Percentiles rank a stretch among this genome's conserved stretches.
Conservation (phyloP, 1,139 yeast genomes). For the Geotrichum cucujoidarum region DNA sequence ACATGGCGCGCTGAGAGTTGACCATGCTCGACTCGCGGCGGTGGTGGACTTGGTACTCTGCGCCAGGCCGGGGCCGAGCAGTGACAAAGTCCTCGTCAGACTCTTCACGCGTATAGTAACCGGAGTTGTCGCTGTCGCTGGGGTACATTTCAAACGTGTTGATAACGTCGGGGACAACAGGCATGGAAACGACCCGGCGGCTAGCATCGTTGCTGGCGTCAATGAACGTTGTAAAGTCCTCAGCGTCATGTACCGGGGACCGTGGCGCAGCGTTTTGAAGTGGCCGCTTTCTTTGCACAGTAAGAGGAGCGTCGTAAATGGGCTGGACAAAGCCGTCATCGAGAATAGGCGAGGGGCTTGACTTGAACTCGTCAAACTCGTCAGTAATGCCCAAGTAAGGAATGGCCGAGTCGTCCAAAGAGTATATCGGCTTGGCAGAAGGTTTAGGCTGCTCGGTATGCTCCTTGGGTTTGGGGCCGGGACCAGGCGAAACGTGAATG, state of each 20-base stretch:
- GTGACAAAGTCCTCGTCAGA: conserved; percentile 7
- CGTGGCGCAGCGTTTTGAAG: not conserved
- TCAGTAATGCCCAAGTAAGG: conserved; percentile 14
- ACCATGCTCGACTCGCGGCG: not conserved
- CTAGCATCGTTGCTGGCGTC: conserved; percentile 8
- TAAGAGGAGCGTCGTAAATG: conserved; percentile 2
- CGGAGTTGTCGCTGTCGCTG: conserved; percentile 2
- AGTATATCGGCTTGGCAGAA: not conserved
- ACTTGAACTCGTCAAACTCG: conserved; percentile 6
- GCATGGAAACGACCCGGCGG: conserved; percentile 16
- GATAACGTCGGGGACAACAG: conserved; percentile 1
- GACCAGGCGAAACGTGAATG: conserved; percentile 17
- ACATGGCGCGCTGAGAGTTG: conserved; percentile 4
- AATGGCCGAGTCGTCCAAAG: conserved; percentile 20
- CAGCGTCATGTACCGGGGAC: conserved; percentile 12
- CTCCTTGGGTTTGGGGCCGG: not conserved
- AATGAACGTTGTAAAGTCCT: conserved; percentile 14
- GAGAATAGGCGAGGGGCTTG: conserved; percentile 14
- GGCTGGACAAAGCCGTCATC: conserved; percentile 7
- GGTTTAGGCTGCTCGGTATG: not conserved
- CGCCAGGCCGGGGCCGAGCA: not conserved
- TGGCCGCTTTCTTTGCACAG: conserved; percentile 7
- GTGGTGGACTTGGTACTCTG: not conserved
- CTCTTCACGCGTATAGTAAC: conserved; percentile 3
- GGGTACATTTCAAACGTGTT: not conserved